Evolutionary conservation across 164 flowering plant species (phyloP).

Genomic region (Aristolochia fimbriata): DNA sequence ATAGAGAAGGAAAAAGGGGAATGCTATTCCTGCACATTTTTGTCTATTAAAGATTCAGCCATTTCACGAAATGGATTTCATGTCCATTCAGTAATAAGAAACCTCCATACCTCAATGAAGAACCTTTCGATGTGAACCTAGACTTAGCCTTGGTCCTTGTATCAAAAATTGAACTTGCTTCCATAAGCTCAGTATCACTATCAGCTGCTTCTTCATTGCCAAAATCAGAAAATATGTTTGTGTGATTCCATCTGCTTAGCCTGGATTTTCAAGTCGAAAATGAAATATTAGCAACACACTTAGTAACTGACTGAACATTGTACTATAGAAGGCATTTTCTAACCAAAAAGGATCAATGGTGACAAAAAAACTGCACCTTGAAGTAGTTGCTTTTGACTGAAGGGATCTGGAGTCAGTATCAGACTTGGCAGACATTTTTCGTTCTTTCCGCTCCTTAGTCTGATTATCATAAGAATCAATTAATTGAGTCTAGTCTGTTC

Average conservation of each 20-base stretch:
- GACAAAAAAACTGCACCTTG: conserved; percentile 40
- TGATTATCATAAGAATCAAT: conserved; percentile 25
- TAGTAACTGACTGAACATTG: not conserved
- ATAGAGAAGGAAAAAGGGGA: not conserved
- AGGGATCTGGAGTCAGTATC: conserved; percentile 45
- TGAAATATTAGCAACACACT: not conserved
- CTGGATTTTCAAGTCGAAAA: conserved; percentile 27
- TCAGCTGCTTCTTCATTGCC: conserved; percentile 47
- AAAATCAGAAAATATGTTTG: conserved; percentile 83
- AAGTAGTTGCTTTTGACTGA: conserved; percentile 71
- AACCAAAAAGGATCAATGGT: not conserved
- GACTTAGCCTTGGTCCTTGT: conserved; percentile 33
- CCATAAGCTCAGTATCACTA: conserved; percentile 46
- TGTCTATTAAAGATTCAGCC: no score
- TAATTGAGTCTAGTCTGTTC: conserved; percentile 42
- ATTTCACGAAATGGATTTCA: no score
- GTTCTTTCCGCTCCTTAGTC: conserved; percentile 75
- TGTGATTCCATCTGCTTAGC: conserved; percentile 89
- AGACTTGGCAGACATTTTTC: conserved; percentile 35
- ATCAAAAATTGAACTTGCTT: conserved; percentile 25
- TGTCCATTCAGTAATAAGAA: no score
- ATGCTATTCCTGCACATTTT: no score
- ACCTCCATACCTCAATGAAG: conserved; percentile 38
- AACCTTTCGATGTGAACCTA: conserved; percentile 34
- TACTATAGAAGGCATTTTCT: not conserved